phyloP scores from a whole-genome alignment of 257 asterid genomes.

The Lantana camara region DNA sequence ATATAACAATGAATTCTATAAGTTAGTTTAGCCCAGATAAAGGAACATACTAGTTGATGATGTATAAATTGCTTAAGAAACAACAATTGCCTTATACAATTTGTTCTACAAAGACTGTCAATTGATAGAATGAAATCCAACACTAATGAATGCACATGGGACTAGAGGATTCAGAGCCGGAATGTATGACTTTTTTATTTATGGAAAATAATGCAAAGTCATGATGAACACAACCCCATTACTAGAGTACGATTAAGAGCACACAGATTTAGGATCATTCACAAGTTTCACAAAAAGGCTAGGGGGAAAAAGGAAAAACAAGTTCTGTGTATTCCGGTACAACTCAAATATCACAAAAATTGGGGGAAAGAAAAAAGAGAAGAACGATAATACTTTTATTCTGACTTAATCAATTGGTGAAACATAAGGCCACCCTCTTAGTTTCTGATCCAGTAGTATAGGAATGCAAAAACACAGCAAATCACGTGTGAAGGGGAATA shows the following conservation, averaged over 20 bases:
- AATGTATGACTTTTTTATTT: background rate
- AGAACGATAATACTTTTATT: background rate
- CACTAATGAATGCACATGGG: conserved; percentile 8
- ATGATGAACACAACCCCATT: background rate
- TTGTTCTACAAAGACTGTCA: background rate
- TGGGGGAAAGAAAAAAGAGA: background rate
- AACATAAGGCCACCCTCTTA: background rate
- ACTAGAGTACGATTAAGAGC: background rate
- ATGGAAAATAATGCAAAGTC: background rate
- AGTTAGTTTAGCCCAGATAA: background rate
- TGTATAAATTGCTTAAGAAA: background rate
- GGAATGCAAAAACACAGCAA: conserved; percentile 8
- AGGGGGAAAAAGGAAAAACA: background rate
- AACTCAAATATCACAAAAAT: conserved; percentile 11
- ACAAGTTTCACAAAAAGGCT: background rate
- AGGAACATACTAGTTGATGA: background rate
- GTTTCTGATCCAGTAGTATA: conserved; percentile 5
- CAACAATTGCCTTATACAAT: conserved; percentile 14
- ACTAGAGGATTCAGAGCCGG: conserved; percentile 12
- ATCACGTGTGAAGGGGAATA: background rate
- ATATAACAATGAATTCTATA: background rate
- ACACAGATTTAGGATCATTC: background rate
- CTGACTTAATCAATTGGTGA: background rate
- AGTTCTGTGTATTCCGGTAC: background rate
- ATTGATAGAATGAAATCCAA: conserved; percentile 8